Evolutionary conservation across 2,329 filamentous ascomycete species (phyloP).

Genomic region (Colletotrichum navitas): DNA sequence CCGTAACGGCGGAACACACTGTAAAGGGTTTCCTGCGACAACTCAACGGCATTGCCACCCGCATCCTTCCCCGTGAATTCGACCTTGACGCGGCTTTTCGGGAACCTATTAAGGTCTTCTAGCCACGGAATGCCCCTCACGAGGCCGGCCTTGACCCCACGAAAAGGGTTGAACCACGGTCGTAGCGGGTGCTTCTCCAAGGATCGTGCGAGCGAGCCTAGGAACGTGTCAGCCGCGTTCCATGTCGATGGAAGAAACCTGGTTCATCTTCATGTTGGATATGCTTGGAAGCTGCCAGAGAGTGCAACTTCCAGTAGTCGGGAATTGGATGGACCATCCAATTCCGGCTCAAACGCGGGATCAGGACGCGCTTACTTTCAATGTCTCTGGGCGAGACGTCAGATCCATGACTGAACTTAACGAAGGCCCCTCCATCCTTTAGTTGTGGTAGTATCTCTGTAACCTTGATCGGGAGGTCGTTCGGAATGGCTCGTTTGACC

Average conservation of each 20-base stretch:
- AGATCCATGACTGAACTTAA: slow-evolving; percentile 78
- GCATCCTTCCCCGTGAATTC: slow-evolving; percentile 84
- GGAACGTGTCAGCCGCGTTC: slow-evolving; percentile 41
- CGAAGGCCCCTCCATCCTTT: slow-evolving; percentile 93
- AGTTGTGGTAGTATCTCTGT: slow-evolving; percentile 86
- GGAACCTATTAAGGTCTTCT: slow-evolving; percentile 89
- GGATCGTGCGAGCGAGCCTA: slow-evolving; percentile 66
- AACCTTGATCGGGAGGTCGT: slow-evolving; percentile 74
- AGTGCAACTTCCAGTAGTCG: not conserved
- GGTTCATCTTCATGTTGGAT: not conserved
- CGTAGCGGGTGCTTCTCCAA: slow-evolving; percentile 79
- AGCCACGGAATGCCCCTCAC: slow-evolving; percentile 93
- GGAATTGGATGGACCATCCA: not conserved
- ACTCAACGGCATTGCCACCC: slow-evolving; percentile 78
- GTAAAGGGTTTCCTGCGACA: slow-evolving; percentile 90
- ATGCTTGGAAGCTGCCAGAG: not conserved
- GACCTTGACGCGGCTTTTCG: slow-evolving; percentile 80
- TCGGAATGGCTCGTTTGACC: slow-evolving; percentile 73
- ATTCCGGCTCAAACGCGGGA: not conserved
- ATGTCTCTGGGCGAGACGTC: slow-evolving; percentile 56
- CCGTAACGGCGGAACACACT: slow-evolving; percentile 90
- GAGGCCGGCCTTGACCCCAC: slow-evolving; percentile 75
- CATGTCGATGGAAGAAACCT: not conserved
- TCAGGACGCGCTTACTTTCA: slow-evolving; percentile 52
- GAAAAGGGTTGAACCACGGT: slow-evolving; percentile 92